Evolutionary conservation across 2,329 filamentous ascomycete genomes (phyloP).

Genomic region (Penicillium sp.): DNA sequence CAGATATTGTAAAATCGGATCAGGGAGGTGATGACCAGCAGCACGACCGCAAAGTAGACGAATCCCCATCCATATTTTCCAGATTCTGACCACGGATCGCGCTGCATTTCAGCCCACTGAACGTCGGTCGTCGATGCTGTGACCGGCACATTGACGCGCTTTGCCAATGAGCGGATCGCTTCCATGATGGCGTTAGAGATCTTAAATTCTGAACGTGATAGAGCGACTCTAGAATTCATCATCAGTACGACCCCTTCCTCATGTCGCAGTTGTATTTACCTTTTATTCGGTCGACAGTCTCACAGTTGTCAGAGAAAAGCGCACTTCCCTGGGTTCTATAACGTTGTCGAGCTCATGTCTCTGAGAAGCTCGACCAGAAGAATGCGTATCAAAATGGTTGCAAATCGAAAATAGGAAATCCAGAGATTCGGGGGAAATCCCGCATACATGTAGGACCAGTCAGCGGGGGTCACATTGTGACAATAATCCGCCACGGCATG

Average conservation of each 20-base stretch:
- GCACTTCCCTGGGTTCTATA: too few species aligned
- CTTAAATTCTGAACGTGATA: not conserved
- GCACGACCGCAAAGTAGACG: conserved; percentile 76
- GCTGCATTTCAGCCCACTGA: conserved; percentile 51
- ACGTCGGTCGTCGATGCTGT: conserved; percentile 52
- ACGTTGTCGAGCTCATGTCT: conserved; percentile 7
- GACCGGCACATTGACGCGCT: conserved; percentile 53
- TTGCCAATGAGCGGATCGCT: conserved; percentile 30
- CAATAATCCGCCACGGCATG: conserved; percentile 7
- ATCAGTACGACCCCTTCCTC: too few species aligned
- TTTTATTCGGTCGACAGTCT: too few species aligned
- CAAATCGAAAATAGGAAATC: not conserved
- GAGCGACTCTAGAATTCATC: too few species aligned
- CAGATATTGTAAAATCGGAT: conserved; percentile 80
- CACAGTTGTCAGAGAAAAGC: too few species aligned
- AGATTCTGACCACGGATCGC: conserved; percentile 73
- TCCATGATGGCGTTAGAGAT: conserved; percentile 12
- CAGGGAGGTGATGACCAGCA: conserved; percentile 61
- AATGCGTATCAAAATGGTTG: not conserved
- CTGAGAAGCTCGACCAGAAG: conserved; percentile 1
- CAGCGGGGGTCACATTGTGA: conserved; percentile 18
- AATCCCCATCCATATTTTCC: conserved; percentile 83
- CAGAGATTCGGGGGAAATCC: conserved; percentile 4
- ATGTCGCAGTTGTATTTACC: too few species aligned
- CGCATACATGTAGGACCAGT: conserved; percentile 13